phyloP scores from a whole-genome alignment of 2,329 filamentous ascomycete species.

The Harringtonia aguacate region DNA sequence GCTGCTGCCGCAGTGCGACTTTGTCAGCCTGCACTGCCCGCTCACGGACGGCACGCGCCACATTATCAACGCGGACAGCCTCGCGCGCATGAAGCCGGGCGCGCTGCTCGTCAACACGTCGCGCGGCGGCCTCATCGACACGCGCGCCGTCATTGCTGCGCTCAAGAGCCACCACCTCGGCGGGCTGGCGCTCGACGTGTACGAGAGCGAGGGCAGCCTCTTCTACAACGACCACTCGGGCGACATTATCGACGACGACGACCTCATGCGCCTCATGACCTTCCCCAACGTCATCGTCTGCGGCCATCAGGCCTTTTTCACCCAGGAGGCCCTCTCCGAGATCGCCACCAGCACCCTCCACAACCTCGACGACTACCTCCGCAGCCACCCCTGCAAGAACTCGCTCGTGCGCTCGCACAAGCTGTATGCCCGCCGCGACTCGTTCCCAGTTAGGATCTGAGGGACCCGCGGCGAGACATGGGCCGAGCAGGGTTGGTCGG shows the following conservation, averaged over 20 bases:
- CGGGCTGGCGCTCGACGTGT: conserved; percentile 56
- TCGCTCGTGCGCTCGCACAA: conserved; percentile 21
- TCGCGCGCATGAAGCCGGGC: conserved; percentile 45
- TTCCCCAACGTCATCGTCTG: conserved; percentile 58
- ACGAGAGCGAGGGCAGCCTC: conserved; percentile 51
- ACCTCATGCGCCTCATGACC: conserved; percentile 54
- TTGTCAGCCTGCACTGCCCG: conserved; percentile 57
- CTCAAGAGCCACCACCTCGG: conserved; percentile 51
- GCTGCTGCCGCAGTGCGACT: conserved; percentile 44
- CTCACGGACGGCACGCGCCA: conserved; percentile 48
- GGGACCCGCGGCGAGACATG: background rate
- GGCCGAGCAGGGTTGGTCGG: no score
- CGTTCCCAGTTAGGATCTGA: conserved; percentile 25
- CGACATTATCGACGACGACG: conserved; percentile 56
- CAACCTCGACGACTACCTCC: conserved; percentile 40
- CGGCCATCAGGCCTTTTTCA: conserved; percentile 62
- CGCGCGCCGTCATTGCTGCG: conserved; percentile 45
- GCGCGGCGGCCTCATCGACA: conserved; percentile 53
- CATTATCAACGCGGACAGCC: conserved; percentile 44
- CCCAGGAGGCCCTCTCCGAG: conserved; percentile 51
- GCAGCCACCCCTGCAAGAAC: conserved; percentile 23
- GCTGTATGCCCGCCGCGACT: conserved; percentile 10
- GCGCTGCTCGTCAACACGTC: conserved; percentile 59
- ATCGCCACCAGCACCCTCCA: conserved; percentile 49
- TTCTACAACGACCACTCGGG: conserved; percentile 57